Conservation (phyloP, 202 grass and related monocot genomes). For the Schoenoplectus tabernaemontani region DNA sequence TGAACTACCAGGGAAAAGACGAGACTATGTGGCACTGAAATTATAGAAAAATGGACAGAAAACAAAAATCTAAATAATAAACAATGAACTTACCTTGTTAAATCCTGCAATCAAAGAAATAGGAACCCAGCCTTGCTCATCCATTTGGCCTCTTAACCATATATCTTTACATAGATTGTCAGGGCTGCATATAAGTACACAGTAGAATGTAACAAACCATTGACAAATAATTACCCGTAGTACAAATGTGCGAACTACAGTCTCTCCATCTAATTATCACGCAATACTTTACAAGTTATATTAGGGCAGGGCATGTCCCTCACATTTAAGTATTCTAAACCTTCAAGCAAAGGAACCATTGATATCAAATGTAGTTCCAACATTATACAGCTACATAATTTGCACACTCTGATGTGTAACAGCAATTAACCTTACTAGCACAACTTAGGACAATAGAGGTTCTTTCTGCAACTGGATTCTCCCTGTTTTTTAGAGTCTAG, state of each 20-base stretch:
- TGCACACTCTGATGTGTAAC: not conserved
- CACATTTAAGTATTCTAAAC: not conserved
- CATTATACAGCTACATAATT: not conserved
- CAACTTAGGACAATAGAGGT: not conserved
- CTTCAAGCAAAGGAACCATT: not conserved
- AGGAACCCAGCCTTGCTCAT: constrained; percentile 47
- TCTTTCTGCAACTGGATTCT: not conserved
- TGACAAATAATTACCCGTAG: not conserved
- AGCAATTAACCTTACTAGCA: not conserved
- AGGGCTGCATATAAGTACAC: constrained; percentile 18
- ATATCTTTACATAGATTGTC: constrained; percentile 30
- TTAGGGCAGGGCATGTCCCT: not conserved
- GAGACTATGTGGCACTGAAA: not conserved
- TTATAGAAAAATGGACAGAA: not conserved
- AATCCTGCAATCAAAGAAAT: constrained; percentile 35
- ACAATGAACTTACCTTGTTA: constrained; percentile 29
- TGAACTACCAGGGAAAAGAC: not conserved
- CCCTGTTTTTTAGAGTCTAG: not conserved
- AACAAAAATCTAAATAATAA: not conserved
- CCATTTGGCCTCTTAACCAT: constrained; percentile 30
- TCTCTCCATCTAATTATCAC: not conserved
- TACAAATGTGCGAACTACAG: not conserved
- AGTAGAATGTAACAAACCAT: not conserved
- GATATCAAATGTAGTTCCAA: not conserved
- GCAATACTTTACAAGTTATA: not conserved